Evolutionary conservation across 1,284 basidiomycete genomes (phyloP).

Genomic region (Irpex lacteus): DNA sequence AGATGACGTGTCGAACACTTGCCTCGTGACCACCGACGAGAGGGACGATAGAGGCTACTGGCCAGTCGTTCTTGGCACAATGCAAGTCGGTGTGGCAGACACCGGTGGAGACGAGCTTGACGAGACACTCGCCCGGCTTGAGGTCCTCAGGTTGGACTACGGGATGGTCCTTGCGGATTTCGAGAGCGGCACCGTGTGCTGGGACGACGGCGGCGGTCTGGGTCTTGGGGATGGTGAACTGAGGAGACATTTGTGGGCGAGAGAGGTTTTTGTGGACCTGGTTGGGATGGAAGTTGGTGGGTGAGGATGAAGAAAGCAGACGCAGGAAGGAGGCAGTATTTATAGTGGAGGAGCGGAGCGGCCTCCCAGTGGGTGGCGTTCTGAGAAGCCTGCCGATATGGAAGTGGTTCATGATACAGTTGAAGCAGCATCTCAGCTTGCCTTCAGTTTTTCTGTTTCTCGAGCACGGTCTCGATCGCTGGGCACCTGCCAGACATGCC

Average conservation of each 20-base stretch:
- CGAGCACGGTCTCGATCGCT: neutral
- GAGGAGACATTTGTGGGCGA: neutral
- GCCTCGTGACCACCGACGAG: conserved; percentile 83
- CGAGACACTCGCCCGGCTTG: conserved; percentile 76
- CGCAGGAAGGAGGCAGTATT: neutral
- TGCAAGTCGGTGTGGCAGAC: conserved; percentile 82
- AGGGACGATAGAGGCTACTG: conserved; percentile 61
- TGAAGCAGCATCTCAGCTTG: neutral
- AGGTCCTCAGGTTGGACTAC: conserved; percentile 68
- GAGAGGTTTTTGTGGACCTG: neutral
- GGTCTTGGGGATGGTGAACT: conserved; percentile 49
- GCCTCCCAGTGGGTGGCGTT: neutral
- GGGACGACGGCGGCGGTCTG: conserved; percentile 65
- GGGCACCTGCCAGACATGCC: neutral
- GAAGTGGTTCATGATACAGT: neutral
- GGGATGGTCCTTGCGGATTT: conserved; percentile 47
- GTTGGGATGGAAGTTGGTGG: neutral
- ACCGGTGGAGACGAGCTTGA: conserved; percentile 76
- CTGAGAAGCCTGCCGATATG: neutral
- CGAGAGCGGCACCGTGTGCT: conserved; percentile 38
- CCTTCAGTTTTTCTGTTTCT: neutral
- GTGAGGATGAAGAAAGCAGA: neutral
- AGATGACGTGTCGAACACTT: neutral
- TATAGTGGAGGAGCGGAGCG: neutral
- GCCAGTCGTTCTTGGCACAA: conserved; percentile 73